These are phyloP conservation scores for Coix lacrymajobi DNA, from an alignment of 176 grass and related monocot genomes.

Conservation along the genomic window DNA sequence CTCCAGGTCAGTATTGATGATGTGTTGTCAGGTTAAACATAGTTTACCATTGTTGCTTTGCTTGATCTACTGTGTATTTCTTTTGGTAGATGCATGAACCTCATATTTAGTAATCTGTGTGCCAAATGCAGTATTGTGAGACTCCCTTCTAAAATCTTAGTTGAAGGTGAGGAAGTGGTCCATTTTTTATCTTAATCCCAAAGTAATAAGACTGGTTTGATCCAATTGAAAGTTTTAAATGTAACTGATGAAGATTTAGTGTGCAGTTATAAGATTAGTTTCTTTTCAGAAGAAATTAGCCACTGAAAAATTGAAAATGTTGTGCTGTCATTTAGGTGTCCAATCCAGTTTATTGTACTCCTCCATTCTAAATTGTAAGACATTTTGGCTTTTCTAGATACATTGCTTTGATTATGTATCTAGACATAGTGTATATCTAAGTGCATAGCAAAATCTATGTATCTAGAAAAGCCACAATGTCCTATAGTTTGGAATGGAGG, in stretches of 20 bases:
- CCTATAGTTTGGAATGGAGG: too few species aligned
- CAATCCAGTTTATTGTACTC: not conserved
- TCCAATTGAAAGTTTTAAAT: not conserved
- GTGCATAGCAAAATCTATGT: too few species aligned
- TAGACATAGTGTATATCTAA: too few species aligned
- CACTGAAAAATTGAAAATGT: not conserved
- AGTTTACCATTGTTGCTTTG: not conserved
- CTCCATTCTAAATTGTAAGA: too few species aligned
- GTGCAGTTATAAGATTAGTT: not conserved
- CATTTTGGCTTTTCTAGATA: too few species aligned
- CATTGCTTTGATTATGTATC: too few species aligned
- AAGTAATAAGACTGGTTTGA: not conserved
- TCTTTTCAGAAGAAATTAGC: not conserved
- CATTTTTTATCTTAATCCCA: not conserved
- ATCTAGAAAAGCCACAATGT: too few species aligned
- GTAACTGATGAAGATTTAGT: not conserved
- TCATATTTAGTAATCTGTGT: not conserved
- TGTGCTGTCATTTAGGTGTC: not conserved
- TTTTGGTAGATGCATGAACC: not conserved
- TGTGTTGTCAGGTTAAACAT: not conserved
- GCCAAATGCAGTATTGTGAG: not conserved
- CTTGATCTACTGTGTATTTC: not conserved
- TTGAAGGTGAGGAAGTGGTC: not conserved
- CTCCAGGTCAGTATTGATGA: slow-evolving; percentile 25
- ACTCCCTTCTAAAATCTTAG: not conserved